These are phyloP conservation scores for Cladobotryum mycophilum DNA, from an alignment of 2,329 filamentous ascomycete genomes.

Conservation along the genomic window DNA sequence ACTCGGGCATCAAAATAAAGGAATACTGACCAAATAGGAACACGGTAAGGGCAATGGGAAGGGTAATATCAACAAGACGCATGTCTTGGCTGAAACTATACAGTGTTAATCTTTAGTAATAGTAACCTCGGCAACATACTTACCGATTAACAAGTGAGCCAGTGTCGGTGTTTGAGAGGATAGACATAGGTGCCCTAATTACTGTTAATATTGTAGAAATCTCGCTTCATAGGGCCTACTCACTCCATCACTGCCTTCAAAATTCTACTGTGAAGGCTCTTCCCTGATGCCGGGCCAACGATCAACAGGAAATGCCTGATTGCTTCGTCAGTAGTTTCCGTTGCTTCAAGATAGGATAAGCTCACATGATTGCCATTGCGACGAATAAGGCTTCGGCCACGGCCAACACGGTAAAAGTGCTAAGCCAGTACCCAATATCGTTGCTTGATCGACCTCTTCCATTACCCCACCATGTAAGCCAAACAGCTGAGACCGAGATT, in stretches of 20 bases:
- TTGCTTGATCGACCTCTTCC: slow-evolving; percentile 19
- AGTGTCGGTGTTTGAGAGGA: slow-evolving; percentile 22
- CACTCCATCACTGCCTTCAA: slow-evolving; percentile 22
- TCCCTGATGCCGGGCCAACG: slow-evolving; percentile 21
- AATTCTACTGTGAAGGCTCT: slow-evolving; percentile 18
- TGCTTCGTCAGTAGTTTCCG: slow-evolving; percentile 4
- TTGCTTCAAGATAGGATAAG: background rate
- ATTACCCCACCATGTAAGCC: slow-evolving; percentile 28
- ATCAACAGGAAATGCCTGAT: slow-evolving; percentile 20
- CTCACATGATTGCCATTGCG: slow-evolving; percentile 23
- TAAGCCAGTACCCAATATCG: slow-evolving; percentile 25
- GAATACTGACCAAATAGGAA: slow-evolving; percentile 21
- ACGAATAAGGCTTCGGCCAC: slow-evolving; percentile 19
- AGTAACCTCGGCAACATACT: background rate
- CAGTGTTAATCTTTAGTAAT: background rate
- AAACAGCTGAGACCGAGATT: slow-evolving; percentile 16
- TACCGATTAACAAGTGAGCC: slow-evolving; percentile 25
- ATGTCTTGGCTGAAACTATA: slow-evolving; percentile 37
- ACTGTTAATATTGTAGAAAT: background rate
- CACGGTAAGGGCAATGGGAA: slow-evolving; percentile 23
- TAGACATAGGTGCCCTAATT: slow-evolving; percentile 21
- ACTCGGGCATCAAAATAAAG: background rate
- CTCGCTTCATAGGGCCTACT: accelerated
- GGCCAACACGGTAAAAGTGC: slow-evolving; percentile 21
- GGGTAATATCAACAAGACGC: slow-evolving; percentile 32